Evolutionary conservation across 495 filamentous ascomycete genomes (phyloP).

Genomic region (Xylaria intraflava): DNA sequence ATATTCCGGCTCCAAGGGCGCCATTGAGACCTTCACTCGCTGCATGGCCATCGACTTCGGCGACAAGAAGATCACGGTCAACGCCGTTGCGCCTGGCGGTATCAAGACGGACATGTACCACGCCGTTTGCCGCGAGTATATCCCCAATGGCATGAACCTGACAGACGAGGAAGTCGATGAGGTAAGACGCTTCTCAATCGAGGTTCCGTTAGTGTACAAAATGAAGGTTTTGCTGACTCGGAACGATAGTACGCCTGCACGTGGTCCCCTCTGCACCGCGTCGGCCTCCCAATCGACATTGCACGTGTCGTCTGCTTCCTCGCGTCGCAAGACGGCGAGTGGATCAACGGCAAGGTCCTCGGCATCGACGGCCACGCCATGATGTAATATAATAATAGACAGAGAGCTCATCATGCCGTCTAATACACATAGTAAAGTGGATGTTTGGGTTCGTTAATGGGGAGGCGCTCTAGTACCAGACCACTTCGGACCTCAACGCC

Average conservation of each 20-base stretch:
- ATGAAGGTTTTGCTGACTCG: not conserved
- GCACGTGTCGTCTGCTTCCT: constrained; percentile 61
- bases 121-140: constrained; percentile 55
- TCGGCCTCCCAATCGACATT: constrained; percentile 57
- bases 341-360: constrained; percentile 57
- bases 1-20: constrained; percentile 71
- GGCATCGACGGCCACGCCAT: constrained; percentile 42
- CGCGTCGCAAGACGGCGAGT: constrained; percentile 58
- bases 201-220: not conserved
- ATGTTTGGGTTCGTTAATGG: not conserved
- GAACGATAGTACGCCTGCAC: constrained; percentile 42
- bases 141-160: constrained; percentile 49
- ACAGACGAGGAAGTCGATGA: constrained; percentile 31
- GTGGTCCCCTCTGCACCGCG: constrained; percentile 54
- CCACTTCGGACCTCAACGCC: no score
- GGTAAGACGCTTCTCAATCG: constrained; percentile 4
- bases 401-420: not conserved
- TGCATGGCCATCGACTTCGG: constrained; percentile 69
- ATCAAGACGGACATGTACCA: constrained; percentile 77
- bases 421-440: not conserved
- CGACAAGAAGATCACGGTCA: constrained; percentile 65
- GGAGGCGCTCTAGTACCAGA: not conserved
- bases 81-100: constrained; percentile 68
- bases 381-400: constrained; percentile 32
- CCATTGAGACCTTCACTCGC: constrained; percentile 72